Base-by-base conservation (phyloP, 345 rosid species). In the Acer yangbiense region DNA sequence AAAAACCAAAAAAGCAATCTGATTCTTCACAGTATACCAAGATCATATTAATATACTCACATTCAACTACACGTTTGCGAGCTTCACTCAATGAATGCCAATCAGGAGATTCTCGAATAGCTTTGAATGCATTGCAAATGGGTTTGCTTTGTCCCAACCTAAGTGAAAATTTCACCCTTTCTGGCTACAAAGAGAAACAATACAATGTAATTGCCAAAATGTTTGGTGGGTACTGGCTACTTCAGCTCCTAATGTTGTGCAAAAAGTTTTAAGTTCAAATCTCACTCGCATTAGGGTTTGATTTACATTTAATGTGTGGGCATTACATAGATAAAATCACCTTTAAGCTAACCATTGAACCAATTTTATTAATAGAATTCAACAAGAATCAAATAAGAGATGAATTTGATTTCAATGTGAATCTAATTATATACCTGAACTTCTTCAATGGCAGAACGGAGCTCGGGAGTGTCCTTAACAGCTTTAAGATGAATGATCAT, bases 381-480 rank as follows among this genome's bases (percentile, higher is more conserved):
- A 35, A 35, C 39, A 35, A 35, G 39, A 35, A 35, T 35, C 39
- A 35, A 35, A 35, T 35, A 35, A 35, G 39, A 35, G 1, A 35
- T 35, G 39, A 35, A 35, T 35, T 35, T 4, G 6, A 35, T 4
- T 35, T 35, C 39, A 3, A 35, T 35, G 39, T 35, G 39, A 35
- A 35, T 35, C 39, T 43, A 67, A 76, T 1, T 25, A 72, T 27
- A 44, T 65, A 93, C 98, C 94, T 95, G 99, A 79, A 95, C 97
- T 81, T 95, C 97, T 81, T 92, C 96, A 71, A 95, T 91, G 63
- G 98, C 97, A 68, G 96, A 81, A 78, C 99, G 96, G 71, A 95
- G 93, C 82, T 95, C 98, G 4, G 89, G 67, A 1, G 94, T 84
- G 75, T 95, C 99, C 89, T 90, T 92, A 43, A 95, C 98, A 78